Evolutionary conservation across 2,329 filamentous ascomycete genomes (phyloP).

Genomic region (Colletotrichum sp.): DNA sequence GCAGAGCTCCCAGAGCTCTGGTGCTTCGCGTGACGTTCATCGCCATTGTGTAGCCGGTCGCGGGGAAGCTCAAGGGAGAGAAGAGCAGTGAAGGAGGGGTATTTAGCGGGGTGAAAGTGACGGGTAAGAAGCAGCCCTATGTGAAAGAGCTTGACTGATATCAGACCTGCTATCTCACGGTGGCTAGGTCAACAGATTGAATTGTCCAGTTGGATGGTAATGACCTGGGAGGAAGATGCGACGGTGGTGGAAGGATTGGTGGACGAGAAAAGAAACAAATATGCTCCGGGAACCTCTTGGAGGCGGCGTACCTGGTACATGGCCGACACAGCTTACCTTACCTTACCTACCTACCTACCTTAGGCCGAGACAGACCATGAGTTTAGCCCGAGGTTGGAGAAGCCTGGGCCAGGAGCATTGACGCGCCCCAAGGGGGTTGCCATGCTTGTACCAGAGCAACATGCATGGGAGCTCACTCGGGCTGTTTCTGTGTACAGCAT

Average conservation of each 20-base stretch:
- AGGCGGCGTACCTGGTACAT: background rate
- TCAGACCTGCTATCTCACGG: background rate
- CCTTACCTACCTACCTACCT: background rate
- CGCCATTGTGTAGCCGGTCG: slow-evolving; percentile 55
- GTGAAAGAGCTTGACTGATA: background rate
- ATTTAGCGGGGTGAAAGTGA: background rate
- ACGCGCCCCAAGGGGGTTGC: background rate
- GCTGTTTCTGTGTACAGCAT: background rate
- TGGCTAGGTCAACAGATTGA: background rate
- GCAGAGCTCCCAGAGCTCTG: slow-evolving; percentile 67
- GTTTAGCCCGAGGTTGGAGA: slow-evolving; percentile 14
- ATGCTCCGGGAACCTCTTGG: background rate
- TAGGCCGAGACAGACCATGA: slow-evolving; percentile 13
- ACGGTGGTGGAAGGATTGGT: background rate
- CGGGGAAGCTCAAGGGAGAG: background rate
- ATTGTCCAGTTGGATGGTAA: slow-evolving; percentile 2
- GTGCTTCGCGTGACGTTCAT: slow-evolving; percentile 67
- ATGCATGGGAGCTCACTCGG: background rate
- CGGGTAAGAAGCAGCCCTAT: background rate
- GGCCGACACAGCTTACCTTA: background rate
- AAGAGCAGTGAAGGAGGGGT: background rate
- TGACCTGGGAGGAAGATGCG: background rate
- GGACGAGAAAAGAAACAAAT: background rate
- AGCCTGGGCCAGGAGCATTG: background rate
- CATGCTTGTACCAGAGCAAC: background rate